Percentiles rank a stretch among this genome's conserved stretches.
Evolutionary conservation across 2,329 filamentous ascomycete genomes (phyloP).

Genomic region (Orbilia javanica): DNA sequence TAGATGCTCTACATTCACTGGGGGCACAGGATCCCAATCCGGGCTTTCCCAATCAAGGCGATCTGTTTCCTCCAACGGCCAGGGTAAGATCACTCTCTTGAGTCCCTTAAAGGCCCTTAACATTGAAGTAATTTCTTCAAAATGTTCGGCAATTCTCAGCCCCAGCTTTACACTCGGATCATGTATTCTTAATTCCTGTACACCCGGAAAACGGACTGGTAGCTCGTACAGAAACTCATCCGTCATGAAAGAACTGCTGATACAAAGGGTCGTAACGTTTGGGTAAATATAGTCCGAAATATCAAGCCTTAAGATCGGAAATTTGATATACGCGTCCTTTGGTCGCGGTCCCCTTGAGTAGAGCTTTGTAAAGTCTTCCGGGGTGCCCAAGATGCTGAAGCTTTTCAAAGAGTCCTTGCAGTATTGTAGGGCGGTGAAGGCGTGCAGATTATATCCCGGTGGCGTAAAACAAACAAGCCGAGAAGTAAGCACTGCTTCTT

Average conservation of each 20-base stretch:
- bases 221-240: background rate
- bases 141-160: background rate
- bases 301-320: background rate
- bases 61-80: background rate
- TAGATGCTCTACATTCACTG: background rate
- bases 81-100: background rate
- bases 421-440: background rate
- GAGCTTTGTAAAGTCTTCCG: background rate
- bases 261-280: background rate
- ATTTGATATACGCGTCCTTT: background rate
- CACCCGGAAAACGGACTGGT: background rate
- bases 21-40: slow-evolving; percentile 2
- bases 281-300: background rate
- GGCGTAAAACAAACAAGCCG: background rate
- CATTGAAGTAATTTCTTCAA: background rate
- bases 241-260: background rate
- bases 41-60: background rate
- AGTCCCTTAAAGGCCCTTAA: background rate
- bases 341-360: background rate
- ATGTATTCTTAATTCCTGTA: background rate
- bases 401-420: background rate
- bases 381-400: background rate
- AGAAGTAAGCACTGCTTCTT: background rate
- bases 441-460: background rate
- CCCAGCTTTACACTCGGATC: background rate